Evolutionary conservation across 176 grass and related monocot species (phyloP).

Genomic region (Pontederia crassipes): DNA sequence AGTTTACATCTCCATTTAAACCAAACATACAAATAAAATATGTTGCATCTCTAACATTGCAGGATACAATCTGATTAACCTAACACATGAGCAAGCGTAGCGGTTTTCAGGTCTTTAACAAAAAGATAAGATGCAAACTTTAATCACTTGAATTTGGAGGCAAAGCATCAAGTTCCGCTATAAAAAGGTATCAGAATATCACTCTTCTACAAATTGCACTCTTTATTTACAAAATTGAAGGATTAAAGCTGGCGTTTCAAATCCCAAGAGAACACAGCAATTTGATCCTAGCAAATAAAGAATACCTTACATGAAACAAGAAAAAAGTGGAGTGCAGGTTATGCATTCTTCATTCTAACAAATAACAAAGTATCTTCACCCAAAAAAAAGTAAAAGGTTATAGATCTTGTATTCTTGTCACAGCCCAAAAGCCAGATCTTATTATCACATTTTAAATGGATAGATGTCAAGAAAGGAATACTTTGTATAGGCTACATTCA

Average conservation of each 20-base stretch:
- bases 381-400: constrained; percentile 3
- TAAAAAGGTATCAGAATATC: neutral
- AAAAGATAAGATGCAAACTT: constrained; percentile 15
- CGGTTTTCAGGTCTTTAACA: constrained; percentile 4
- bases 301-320: no score
- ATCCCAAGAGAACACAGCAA: neutral
- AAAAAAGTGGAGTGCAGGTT: no score
- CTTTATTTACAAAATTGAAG: neutral
- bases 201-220: neutral
- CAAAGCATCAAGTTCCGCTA: constrained; percentile 23
- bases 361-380: neutral
- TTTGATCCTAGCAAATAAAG: no score
- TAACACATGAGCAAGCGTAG: no score
- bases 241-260: constrained; percentile 2
- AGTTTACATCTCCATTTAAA: no score
- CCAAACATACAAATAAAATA: no score
- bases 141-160: constrained; percentile 14
- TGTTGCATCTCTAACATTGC: no score
- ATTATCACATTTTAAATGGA: neutral
- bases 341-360: no score
- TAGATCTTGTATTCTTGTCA: neutral
- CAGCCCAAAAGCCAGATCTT: neutral
- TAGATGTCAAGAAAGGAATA: constrained; percentile 27
- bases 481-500: neutral
- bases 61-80: no score